These are phyloP conservation scores for Elsinoe australis DNA, from an alignment of 2,329 filamentous ascomycete species.

Conservation along the genomic window DNA sequence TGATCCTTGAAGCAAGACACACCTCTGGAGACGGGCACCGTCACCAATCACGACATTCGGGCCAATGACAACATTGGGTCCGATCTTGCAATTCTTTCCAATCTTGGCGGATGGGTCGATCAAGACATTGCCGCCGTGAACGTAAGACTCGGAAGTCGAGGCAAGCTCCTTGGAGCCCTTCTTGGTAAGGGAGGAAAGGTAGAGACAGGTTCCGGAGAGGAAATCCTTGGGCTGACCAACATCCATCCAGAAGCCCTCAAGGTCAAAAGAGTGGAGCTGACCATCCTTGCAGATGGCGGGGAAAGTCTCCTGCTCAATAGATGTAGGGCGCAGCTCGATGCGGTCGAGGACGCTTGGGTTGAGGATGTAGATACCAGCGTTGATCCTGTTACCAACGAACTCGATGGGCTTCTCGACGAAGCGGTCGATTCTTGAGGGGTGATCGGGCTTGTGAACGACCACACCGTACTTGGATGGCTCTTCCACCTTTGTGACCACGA, in stretches of 20 bases:
- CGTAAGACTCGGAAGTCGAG: constrained; percentile 64
- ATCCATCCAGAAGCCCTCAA: constrained; percentile 99
- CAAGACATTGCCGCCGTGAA: constrained; percentile 90
- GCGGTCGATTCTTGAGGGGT: constrained; percentile 86
- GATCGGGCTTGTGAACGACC: constrained; percentile 90
- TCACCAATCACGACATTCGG: constrained; percentile 88
- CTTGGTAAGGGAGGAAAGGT: constrained; percentile 87
- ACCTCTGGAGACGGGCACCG: constrained; percentile 87
- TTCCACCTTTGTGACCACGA: constrained; percentile 97
- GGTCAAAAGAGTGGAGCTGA: constrained; percentile 88
- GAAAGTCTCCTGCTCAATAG: constrained; percentile 98
- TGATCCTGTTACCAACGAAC: constrained; percentile 98
- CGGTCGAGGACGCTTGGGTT: constrained; percentile 84
- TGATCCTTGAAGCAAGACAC: constrained; percentile 77
- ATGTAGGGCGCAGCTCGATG: constrained; percentile 93
- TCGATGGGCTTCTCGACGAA: constrained; percentile 99
- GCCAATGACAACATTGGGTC: constrained; percentile 92
- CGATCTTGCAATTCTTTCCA: constrained; percentile 96
- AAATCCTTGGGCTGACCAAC: constrained; percentile 98
- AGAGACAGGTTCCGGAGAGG: constrained; percentile 89
- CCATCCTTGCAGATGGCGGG: constrained; percentile 84
- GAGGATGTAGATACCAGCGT: constrained; percentile 95
- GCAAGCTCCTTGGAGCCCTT: constrained; percentile 78
- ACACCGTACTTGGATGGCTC: constrained; percentile 99
- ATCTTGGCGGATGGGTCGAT: constrained; percentile 93